Percentiles rank a stretch among this genome's conserved stretches.
These are phyloP conservation scores for Phytophthora tentaculata DNA, from an alignment of 352 stramenopile species.

Conservation along the genomic window DNA sequence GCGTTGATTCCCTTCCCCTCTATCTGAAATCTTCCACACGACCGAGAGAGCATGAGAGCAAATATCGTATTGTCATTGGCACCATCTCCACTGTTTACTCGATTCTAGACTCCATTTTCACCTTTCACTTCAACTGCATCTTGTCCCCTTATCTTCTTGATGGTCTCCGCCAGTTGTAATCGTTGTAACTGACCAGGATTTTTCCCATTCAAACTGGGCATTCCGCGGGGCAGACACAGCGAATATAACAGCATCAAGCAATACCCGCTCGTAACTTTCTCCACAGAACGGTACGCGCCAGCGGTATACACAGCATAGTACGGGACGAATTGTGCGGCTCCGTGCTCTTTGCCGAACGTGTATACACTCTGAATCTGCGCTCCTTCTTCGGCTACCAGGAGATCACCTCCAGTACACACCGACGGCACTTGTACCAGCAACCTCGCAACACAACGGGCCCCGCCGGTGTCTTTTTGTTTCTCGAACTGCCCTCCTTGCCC, in stretches of 20 bases:
- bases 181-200: constrained; percentile 1
- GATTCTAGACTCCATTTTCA: not conserved
- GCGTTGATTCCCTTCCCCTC: constrained; percentile 6
- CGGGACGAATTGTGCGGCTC: constrained; percentile 12
- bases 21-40: not conserved
- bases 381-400: constrained; percentile 10
- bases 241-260: constrained; percentile 11
- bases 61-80: not conserved
- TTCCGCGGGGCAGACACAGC: constrained; percentile 7
- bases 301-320: constrained; percentile 17
- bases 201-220: constrained; percentile 3
- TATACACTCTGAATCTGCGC: not conserved
- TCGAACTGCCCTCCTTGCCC: constrained; percentile 8
- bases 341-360: constrained; percentile 14
- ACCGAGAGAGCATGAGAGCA: constrained; percentile 14
- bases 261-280: constrained; percentile 20
- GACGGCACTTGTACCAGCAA: constrained; percentile 19
- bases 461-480: constrained; percentile 2
- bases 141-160: not conserved
- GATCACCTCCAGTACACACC: constrained; percentile 8
- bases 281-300: constrained; percentile 1
- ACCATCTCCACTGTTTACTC: not conserved
- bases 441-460: not conserved
- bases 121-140: not conserved
- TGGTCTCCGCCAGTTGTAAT: constrained; percentile 5